Evolutionary conservation across 2,329 filamentous ascomycete species (phyloP), one percentile per base, ranked within the genome.

Genomic region (Aspergillus novofumigatus): DNA sequence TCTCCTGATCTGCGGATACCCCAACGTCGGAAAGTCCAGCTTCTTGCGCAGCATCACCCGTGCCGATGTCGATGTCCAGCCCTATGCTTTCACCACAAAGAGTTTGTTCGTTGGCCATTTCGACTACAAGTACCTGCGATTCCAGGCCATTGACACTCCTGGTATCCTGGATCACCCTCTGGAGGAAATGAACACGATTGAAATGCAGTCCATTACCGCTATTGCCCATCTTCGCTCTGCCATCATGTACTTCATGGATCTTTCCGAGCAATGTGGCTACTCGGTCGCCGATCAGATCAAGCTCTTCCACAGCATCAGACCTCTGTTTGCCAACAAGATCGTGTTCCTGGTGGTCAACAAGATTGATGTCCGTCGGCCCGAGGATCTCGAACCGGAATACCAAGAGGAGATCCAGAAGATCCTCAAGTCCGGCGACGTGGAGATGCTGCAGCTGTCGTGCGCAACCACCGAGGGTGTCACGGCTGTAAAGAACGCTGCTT

Each of bases 151-250:
- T 67, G 94, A 99, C 77, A 99, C 94, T 10, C 93, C 93, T n/a
- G 94, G 94, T 81, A 96, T 99, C 65, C 80, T 99, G 59, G 94
- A 99, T 68, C 94, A 99, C 74, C 92, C 93, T 38, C 85, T 99
- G 8, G 94, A 97, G 78, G 94, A 97, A 80, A 99, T 97, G 94
- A 96, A 97, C 79, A 97, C 94, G 3, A 99, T 99, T 72, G 94
- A 99, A 78, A 97, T 97, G 91, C 94, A 97, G 81, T 90, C 90
- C 60, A 97, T 99, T 66, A 97, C 93, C 20, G 94, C 95, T 10
- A 96, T 99, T 78, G 94, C 94, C 52, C 95, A 99, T 80, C 82
- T 99, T 72, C 86, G 93, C 68, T 95, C 92, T 45, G 93, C 93
- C 56, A 95, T 99, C 63, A 81, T 97, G 59, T 97, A 97, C 78